Evolutionary conservation across 352 stramenopile species (phyloP), one percentile per base, ranked within the genome.

Genomic region (Thraustochytrium sp.): DNA sequence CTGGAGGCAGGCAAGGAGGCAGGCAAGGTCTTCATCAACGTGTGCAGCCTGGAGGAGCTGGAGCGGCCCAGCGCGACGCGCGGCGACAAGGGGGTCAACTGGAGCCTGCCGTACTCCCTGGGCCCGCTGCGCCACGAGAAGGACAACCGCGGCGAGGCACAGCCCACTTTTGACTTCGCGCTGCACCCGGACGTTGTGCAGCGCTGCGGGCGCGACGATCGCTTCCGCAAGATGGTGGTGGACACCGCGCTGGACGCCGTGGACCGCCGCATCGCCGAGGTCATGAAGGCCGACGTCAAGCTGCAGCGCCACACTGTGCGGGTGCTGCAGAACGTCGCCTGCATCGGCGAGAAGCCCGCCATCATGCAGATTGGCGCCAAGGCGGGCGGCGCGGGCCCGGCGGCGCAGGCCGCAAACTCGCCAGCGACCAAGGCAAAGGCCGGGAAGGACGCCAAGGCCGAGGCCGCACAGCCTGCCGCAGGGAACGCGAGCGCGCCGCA

Each of bases 21-120:
- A 85, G 84, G 82, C 31, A 97, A 97, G 85, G 49, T 97, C n/a
- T 98, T 98, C 86, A 86, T 98, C 62, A 98, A 98, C 85, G 88
- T 98, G 2, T 96, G 95, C 59, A 90, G 90, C 59, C 93, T 89
- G 31, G 90, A 93, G 36, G 91, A 94, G 86, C 85, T 98, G 18
- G 88, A 91, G 59, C 85, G 91, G 48, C 92, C 93, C 49, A 93
- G 86, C 0, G 94, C 87, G 55, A 92, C 86, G 23, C 86, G 77
- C 1, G 87, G 90, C 11, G 13, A 40, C 0, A 86, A 86, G 61
- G 85, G 84, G 11, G 83, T 89, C 21, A 55, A 64, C 2, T 98
- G 94, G 94, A 89, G 92, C 26, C 84, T 98, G 54, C 94, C 94
- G 34, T 96, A 96, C 74, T 95, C 90, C 0, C 61, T 98, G 18